Percentiles rank a stretch among this genome's conserved stretches.
These are phyloP conservation scores for Polychaeton citri DNA, from an alignment of 2,329 filamentous ascomycete species.

Conservation along the genomic window DNA sequence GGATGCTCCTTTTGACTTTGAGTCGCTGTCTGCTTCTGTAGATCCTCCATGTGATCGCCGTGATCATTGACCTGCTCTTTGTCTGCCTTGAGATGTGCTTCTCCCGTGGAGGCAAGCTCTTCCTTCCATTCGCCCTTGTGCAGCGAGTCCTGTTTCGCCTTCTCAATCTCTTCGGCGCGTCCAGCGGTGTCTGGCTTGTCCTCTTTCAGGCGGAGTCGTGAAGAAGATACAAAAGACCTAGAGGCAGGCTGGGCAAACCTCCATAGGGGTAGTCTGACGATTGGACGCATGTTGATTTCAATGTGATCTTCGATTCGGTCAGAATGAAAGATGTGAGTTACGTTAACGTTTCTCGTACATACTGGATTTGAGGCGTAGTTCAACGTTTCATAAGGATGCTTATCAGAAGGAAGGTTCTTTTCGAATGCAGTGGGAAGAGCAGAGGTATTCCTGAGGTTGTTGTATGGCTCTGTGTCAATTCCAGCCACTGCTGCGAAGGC, in stretches of 20 bases:
- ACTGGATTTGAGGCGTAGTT: too few species aligned
- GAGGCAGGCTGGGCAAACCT: slow-evolving; percentile 1
- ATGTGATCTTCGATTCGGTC: background rate
- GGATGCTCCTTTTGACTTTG: slow-evolving; percentile 26
- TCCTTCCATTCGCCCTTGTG: slow-evolving; percentile 32
- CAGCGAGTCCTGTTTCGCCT: slow-evolving; percentile 31
- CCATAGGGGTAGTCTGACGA: background rate
- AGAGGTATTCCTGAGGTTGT: too few species aligned
- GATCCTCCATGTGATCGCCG: slow-evolving; percentile 27
- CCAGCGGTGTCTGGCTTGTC: slow-evolving; percentile 17
- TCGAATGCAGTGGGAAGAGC: too few species aligned
- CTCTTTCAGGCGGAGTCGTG: slow-evolving; percentile 22
- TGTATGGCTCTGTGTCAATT: too few species aligned
- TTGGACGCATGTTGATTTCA: background rate
- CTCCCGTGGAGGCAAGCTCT: slow-evolving; percentile 27
- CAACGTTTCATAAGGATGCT: too few species aligned
- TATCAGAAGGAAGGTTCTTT: too few species aligned
- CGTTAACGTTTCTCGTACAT: too few species aligned
- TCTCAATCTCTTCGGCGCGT: slow-evolving; percentile 26
- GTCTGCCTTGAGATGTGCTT: slow-evolving; percentile 30
- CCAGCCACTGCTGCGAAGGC: too few species aligned
- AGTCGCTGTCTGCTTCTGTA: slow-evolving; percentile 31
- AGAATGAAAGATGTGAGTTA: too few species aligned
- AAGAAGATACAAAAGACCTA: slow-evolving; percentile 16
- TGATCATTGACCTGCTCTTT: slow-evolving; percentile 29